A percentile compares a stretch with the other conserved stretches of the same genome.
Evolutionary conservation across 495 filamentous ascomycete genomes (phyloP).

Genomic region (Polyplosphaeria fusca): DNA sequence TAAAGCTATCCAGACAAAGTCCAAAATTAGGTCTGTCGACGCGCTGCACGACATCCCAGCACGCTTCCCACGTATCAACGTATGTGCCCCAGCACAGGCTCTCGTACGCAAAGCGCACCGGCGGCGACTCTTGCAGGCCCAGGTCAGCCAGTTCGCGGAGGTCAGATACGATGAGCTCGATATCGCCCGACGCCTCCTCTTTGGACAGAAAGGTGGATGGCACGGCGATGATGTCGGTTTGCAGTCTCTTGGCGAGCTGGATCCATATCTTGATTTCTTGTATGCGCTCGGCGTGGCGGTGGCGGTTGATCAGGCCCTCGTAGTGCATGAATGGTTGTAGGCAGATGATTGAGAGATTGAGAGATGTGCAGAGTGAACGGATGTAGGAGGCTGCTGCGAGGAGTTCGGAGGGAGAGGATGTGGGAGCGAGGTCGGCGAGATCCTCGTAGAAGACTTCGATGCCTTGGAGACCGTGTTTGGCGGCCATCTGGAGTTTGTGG

Average conservation of each 20-base stretch:
- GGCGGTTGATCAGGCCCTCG: slow-evolving; percentile 67
- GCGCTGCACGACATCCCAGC: slow-evolving; percentile 63
- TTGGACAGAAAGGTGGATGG: slow-evolving; percentile 67
- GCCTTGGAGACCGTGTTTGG: slow-evolving; percentile 61
- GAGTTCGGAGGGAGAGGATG: slow-evolving; percentile 34
- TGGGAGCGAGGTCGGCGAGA: slow-evolving; percentile 57
- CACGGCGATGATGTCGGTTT: slow-evolving; percentile 69
- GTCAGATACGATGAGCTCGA: slow-evolving; percentile 60
- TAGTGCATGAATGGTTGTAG: slow-evolving; percentile 79
- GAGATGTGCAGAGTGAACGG: slow-evolving; percentile 53
- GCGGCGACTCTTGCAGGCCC: slow-evolving; percentile 51
- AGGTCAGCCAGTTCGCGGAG: slow-evolving; percentile 64
- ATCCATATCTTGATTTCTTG: slow-evolving; percentile 70
- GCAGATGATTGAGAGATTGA: slow-evolving; percentile 61
- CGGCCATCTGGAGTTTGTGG: slow-evolving; percentile 64
- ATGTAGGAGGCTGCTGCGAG: slow-evolving; percentile 57
- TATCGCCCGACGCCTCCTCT: slow-evolving; percentile 55
- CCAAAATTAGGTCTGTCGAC: slow-evolving; percentile 74
- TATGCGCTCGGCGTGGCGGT: slow-evolving; percentile 55
- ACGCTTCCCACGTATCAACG: slow-evolving; percentile 67
- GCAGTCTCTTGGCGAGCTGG: slow-evolving; percentile 57
- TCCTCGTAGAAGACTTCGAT: slow-evolving; percentile 84
- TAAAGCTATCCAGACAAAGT: slow-evolving; percentile 76
- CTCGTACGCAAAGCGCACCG: slow-evolving; percentile 74
- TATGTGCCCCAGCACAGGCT: slow-evolving; percentile 72